These are phyloP conservation scores for Citropsis articulata DNA, from an alignment of 345 rosid species.

Conservation along the genomic window DNA sequence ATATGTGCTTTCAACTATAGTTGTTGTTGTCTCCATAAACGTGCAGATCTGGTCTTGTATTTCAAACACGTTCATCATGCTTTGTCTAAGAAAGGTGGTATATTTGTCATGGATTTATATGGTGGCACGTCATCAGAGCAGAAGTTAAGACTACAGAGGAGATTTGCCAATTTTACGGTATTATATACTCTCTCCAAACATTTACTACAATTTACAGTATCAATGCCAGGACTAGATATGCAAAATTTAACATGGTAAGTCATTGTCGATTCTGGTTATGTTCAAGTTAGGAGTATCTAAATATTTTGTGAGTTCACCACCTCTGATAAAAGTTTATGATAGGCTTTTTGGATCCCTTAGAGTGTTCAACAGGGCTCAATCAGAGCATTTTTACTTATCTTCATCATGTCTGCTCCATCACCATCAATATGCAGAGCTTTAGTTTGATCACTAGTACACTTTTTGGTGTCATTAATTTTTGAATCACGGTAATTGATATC, in stretches of 20 bases:
- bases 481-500: neutral
- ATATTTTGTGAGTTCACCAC: neutral
- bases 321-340: neutral
- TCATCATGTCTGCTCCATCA: neutral
- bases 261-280: neutral
- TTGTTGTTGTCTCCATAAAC: constrained; percentile 86
- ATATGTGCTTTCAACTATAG: constrained; percentile 93
- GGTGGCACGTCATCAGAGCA: constrained; percentile 57
- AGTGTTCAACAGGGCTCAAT: neutral
- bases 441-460: neutral
- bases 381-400: neutral
- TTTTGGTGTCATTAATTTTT: neutral
- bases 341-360: neutral
- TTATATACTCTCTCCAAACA: constrained; percentile 1
- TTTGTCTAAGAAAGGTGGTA: constrained; percentile 74
- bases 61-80: constrained; percentile 62
- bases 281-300: neutral
- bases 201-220: neutral
- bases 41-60: constrained; percentile 65
- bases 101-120: constrained; percentile 84
- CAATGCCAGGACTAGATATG: neutral
- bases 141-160: constrained; percentile 65
- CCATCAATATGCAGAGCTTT: neutral
- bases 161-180: constrained; percentile 78
- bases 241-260: neutral